Conservation (phyloP, 1,139 yeast species). For the Pichia kudriavzevii region DNA sequence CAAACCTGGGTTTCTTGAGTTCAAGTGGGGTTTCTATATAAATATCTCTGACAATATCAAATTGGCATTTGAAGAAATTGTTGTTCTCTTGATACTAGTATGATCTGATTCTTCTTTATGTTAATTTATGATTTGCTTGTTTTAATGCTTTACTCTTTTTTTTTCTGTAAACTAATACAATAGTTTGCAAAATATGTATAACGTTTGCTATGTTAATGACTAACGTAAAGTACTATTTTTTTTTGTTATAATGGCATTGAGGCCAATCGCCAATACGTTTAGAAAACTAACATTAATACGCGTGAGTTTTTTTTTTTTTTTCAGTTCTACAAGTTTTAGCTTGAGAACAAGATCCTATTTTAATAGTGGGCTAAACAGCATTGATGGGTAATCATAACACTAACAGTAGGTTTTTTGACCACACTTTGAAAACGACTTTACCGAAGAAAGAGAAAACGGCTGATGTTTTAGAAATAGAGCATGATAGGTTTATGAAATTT, state of each 20-base stretch:
- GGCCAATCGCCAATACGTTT: too few species aligned
- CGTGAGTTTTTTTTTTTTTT: too few species aligned
- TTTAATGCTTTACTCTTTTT: conserved; percentile 15
- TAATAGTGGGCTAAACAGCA: not conserved
- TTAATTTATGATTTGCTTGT: conserved; percentile 12
- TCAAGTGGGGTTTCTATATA: conserved; percentile 2
- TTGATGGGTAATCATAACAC: conserved; percentile 3
- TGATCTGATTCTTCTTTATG: conserved; percentile 3
- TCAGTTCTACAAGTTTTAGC: too few species aligned
- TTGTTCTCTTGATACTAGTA: too few species aligned
- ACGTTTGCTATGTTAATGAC: conserved; percentile 5
- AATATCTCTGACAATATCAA: conserved; percentile 1
- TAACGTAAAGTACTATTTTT: too few species aligned
- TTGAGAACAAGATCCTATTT: too few species aligned
- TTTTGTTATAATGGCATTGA: too few species aligned
- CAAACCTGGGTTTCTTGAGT: too few species aligned
- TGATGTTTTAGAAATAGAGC: not conserved
- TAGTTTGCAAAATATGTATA: conserved; percentile 4
- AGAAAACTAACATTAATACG: too few species aligned
- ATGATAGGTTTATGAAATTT: conserved; percentile 15
- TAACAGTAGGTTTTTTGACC: conserved; percentile 18
- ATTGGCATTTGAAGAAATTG: too few species aligned
- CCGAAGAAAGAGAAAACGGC: not conserved
- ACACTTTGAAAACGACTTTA: conserved; percentile 8
- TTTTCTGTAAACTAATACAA: too few species aligned